Conservation (phyloP, 2,329 filamentous ascomycete genomes). For the Basipetospora chlamydospora region DNA sequence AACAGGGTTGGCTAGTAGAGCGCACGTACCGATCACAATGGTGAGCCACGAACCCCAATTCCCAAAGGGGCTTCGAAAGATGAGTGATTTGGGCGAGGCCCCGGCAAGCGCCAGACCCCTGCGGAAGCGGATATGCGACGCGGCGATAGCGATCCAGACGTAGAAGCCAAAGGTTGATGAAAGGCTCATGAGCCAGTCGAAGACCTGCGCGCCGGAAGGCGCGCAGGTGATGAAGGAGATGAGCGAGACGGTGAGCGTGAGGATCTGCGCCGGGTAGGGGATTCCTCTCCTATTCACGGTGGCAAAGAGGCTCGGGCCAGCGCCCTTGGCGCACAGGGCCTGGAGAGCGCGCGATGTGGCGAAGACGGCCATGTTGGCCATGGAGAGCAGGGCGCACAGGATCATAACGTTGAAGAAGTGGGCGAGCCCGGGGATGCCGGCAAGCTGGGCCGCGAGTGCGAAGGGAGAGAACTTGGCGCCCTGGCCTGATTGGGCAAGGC, state of each 20-base stretch:
- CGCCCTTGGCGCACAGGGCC: conserved; percentile 19
- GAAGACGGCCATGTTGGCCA: conserved; percentile 27
- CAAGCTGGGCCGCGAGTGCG: conserved; percentile 7
- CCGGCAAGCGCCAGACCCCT: conserved; percentile 23
- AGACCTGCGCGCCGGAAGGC: conserved; percentile 21
- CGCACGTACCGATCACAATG: conserved; percentile 14
- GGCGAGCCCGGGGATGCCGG: conserved; percentile 18
- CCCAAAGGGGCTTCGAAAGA: conserved; percentile 17
- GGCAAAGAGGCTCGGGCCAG: conserved; percentile 17
- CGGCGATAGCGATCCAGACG: conserved; percentile 31
- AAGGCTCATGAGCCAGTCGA: conserved; percentile 31
- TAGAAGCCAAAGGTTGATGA: conserved; percentile 30
- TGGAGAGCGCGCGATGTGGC: conserved; percentile 21
- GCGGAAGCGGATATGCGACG: conserved; percentile 30
- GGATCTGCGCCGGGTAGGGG: conserved; percentile 24
- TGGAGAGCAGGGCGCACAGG: conserved; percentile 19
- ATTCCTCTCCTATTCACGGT: conserved; percentile 17
- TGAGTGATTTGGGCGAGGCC: conserved; percentile 18
- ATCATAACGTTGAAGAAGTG: conserved; percentile 24
- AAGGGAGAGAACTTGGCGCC: conserved; percentile 5
- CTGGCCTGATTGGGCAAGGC: conserved; percentile 19
- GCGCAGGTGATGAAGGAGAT: conserved; percentile 28
- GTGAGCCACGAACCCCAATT: conserved; percentile 13
- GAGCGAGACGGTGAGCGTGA: conserved; percentile 24
- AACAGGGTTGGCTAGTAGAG: conserved; percentile 16